Conservation (phyloP, 73 alveolate genomes). For the Paramecium biaurelia region DNA sequence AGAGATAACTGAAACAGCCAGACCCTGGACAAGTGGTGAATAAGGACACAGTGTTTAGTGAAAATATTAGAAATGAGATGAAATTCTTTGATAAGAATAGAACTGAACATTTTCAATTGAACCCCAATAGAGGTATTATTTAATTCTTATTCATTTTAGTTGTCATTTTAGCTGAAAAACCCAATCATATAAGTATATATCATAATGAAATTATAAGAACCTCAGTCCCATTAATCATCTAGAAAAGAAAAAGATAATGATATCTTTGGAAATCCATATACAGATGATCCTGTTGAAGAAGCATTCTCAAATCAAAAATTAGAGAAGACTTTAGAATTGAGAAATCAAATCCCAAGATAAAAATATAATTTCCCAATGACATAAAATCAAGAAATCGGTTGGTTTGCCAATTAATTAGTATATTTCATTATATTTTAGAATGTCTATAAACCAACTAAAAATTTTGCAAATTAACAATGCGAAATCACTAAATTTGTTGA, state of each 20-base stretch:
- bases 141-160: background rate
- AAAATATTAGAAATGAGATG: conserved; percentile 48
- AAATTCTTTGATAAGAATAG: conserved; percentile 60
- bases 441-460: conserved; percentile 56
- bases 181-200: conserved; percentile 38
- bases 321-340: conserved; percentile 47
- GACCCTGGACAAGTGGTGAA: conserved; percentile 19
- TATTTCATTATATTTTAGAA: background rate
- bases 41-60: conserved; percentile 44
- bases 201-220: background rate
- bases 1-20: background rate
- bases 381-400: conserved; percentile 55
- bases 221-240: conserved; percentile 2
- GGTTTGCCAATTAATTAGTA: conserved; percentile 60
- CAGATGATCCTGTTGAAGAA: conserved; percentile 65
- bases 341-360: conserved; percentile 55
- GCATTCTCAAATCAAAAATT: conserved; percentile 61
- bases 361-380: conserved; percentile 57
- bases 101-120: conserved; percentile 57
- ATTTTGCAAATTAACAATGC: conserved; percentile 45
- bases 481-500: conserved; percentile 63
- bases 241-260: conserved; percentile 44
- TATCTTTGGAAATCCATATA: conserved; percentile 57
- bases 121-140: conserved; percentile 55
- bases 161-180: conserved; percentile 57